Conservation (phyloP, 257 asterid species). For the Nicotiana tomentosiformis region DNA sequence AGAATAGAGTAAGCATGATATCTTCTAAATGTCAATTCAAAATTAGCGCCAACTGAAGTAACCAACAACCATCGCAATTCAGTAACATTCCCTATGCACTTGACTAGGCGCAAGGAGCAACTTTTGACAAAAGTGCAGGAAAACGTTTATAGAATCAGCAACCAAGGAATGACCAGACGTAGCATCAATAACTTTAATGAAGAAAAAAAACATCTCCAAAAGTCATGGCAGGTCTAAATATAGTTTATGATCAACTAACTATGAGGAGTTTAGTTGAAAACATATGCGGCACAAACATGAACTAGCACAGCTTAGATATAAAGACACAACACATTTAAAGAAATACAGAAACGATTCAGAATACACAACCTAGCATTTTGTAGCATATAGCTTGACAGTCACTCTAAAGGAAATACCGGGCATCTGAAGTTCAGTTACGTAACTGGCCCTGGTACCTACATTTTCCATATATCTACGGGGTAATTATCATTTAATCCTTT, state of each 20-base stretch:
- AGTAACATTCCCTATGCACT: background rate
- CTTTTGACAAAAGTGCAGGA: background rate
- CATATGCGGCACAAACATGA: conserved; percentile 5
- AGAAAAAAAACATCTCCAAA: background rate
- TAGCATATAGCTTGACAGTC: too few relatives aligned
- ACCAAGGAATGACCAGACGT: background rate
- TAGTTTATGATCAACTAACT: background rate
- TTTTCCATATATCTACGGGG: too few relatives aligned
- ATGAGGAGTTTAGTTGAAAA: background rate
- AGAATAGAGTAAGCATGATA: background rate
- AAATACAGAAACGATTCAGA: background rate
- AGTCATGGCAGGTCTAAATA: background rate
- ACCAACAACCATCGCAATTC: background rate
- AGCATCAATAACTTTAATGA: background rate
- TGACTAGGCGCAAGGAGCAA: background rate
- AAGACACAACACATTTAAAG: background rate
- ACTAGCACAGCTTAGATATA: conserved; percentile 2
- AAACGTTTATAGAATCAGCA: background rate
- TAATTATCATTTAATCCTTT: too few relatives aligned
- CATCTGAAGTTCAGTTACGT: too few relatives aligned
- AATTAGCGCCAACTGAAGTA: background rate
- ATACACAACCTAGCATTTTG: background rate
- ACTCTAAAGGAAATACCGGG: too few relatives aligned
- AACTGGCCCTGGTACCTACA: too few relatives aligned
- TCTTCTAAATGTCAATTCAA: background rate